Evolutionary conservation across 768 basidiomycete genomes (phyloP), one percentile per base, ranked within the genome.

Genomic region (Phaffia australis): DNA sequence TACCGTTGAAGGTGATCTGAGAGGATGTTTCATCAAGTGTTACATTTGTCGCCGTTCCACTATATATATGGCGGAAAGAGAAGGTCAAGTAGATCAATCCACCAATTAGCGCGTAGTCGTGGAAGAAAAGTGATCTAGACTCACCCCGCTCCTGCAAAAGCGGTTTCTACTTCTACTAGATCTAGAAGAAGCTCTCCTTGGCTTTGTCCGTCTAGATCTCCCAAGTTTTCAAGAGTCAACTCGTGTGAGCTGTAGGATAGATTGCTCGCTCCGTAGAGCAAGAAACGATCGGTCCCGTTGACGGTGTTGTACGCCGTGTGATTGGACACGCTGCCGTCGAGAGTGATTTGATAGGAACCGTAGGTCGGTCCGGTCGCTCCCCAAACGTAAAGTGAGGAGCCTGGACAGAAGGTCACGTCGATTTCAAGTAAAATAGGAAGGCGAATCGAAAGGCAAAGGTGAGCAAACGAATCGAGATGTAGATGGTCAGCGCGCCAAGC

Each of bases 1-100:
- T 50, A 1, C 73, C 75, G 1, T 66, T 59, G 65, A 73, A 77
- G 16, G 68, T 69, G 32, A 77, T 69, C 4, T 49, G 46, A 14
- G 71, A 47, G 30, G 52, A 56, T 8, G 66, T 56, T 50, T 77
- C 74, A 51, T 77, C 74, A 18, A 77, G 47, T 0, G 74, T 75
- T 21, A 71, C 73, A 54, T 74, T 75, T 23, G 70, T 71, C 49
- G 72, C 48, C 2, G 72, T 67, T 1, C 73, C 65, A 0, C 75
- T 76, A 64, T n/a, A 3, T 11, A 6, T 3, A 48, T 46, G 16
- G 42, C 23, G 21, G 21, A 19, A 70, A 62, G 1, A 68, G 71
- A 18, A 74, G 62, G 1, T 69, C 71, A 16, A 75, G 64, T 46
- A 71, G 32, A 61, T 75, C 76, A 56, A 75, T n/a, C 59, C 59